Base-by-base conservation (phyloP, 371 early-diverging fungal genomes). In the Umbelopsis sp. region DNA sequence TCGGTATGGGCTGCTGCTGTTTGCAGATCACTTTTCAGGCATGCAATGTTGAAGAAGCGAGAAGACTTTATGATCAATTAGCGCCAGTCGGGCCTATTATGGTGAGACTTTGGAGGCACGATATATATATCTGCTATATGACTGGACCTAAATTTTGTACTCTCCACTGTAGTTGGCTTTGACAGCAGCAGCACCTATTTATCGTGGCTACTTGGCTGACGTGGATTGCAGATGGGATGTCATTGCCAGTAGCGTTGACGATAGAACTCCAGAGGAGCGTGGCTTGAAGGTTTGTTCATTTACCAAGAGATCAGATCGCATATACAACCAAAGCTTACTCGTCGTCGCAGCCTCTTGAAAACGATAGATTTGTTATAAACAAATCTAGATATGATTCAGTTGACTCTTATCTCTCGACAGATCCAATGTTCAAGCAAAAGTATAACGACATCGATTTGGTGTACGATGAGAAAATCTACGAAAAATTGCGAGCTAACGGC, bases 1-100 rank as follows among this genome's bases (percentile, higher is more conserved):
- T 99, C 86, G 99, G 99, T 37, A 99, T 99, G 99, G 99, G 99
- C 63, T 98, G 98, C 83, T 96, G 93, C 74, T 99, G 99, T 75
- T 86, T 99, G 41, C 99, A 99, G 81, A 93, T 99, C 72, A 99
- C 99, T 20, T 94, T 99, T 78, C 99, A 99, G 80, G 96, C 98
- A n/a, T 93, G 94, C 76, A 92, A 93, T 72, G 90, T 99, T 35
- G 91, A 92, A 72, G 97, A 98, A 78, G 99, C 98, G 14, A 84
- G 99, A 66, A 76, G 88, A 67, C 81, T 99, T 46, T 99, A 99
- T 79, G 99, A 99, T 84, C 96, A 96, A 69, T 86, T 99, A 69
- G 97, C 97, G 6, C 89, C 94, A 25, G 80, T 99, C 14, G 90
- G 95, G 20, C 98, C 99, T 3, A 91, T 99, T 66, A 94, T 99